Base-by-base conservation (phyloP, 176 grass and related monocot species). In the Triticum dicoccoides region DNA sequence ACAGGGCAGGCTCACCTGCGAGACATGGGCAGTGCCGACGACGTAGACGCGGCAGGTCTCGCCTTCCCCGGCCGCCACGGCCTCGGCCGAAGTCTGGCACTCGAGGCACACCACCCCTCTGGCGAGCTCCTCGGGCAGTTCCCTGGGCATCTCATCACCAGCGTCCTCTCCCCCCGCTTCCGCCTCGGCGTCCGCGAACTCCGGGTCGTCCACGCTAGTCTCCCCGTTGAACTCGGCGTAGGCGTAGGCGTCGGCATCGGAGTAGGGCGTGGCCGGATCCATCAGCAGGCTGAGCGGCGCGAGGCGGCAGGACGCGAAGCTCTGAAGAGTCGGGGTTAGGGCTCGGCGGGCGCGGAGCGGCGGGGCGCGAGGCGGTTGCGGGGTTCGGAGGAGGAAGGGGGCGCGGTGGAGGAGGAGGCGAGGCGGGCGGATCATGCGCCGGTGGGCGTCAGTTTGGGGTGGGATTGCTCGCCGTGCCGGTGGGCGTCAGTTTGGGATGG, bases 11-110 rank as follows among this genome's bases (percentile, higher is more conserved):
- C 76, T 65, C 73, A 95, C 93, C 91, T 95, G 86, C 65, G 93
- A 95, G 8, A 95, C 93, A 68, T 95, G 93, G 44, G 93, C 91
- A 8, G 93, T 95, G 35, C 93, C 93, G 30, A 95, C 89, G 23
- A 93, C 51, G 78, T 95, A 93, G 77, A 95, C 78, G 73, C 87
- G 84, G 89, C 93, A 95, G 67, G 86, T 85, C 21, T 42, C 78
- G 25, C 78, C 83, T 4, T 69, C 78, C 14, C 86, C 90, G 0
- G 88, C 77, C 25, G 87, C 86, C 35, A 21, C 84, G 5, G 88
- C 86, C 69, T 92, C 88, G 9, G 90, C 4, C 30, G 91, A 92
- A 15, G 91, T 92, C 52, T 81, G 84, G 81, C 91, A 95, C 63
- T 95, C 84, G 81, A 95, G 89, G 47, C 82, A 78, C 73, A 89